Base-by-base conservation (phyloP, 2,329 filamentous ascomycete species). In the Colletotrichum cereale region DNA sequence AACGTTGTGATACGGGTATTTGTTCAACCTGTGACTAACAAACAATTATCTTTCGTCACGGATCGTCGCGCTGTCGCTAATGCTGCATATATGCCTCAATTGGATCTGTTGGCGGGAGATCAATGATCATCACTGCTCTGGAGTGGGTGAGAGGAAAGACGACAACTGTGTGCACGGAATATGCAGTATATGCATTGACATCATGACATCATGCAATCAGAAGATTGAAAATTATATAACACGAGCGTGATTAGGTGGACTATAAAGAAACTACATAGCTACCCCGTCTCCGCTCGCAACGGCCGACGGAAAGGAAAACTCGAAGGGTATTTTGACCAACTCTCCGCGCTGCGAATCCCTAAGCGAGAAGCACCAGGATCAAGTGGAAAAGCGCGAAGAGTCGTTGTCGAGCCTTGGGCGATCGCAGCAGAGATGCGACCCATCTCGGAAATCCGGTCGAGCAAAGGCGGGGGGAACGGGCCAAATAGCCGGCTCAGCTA, bases 391-490 rank as follows among this genome's bases (percentile, higher is more conserved):
- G 5, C 14, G 26, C 26, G 6, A 52, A 21, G 6, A 26, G 29
- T 6, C 26, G 16, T 31, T 3, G 14, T 31, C 14, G 48, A 52
- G 48, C 26, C 14, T 31, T 10, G 14, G 14, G 7, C 6, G 48
- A 50, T 16, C 12, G 48, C 48, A 18, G 42, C 18, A 44, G 38
- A 40, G n/a, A 5, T 3, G 24, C 48, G 26, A 24, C 26, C 5
- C 2, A 18, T 3, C 48, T 6, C 5, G 48, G 18, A 29, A 14
- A 2, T 3, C 0, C 5, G 2, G 48, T 2, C 2, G 2, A 5
- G 24, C 21, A 12, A 14, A 44, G 42, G 42, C 42, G 31, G 3
- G 56, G 16, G 11, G 10, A 47, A 29, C 18, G 29, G 58, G 18
- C 14, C 36, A 38, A 24, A n/a, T 18, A 29, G 3, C n/a, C 5